Percentiles rank a stretch among this genome's conserved stretches.
These are phyloP conservation scores for Gaultheria prostrata DNA, from an alignment of 148 eudicot species.

Conservation along the genomic window DNA sequence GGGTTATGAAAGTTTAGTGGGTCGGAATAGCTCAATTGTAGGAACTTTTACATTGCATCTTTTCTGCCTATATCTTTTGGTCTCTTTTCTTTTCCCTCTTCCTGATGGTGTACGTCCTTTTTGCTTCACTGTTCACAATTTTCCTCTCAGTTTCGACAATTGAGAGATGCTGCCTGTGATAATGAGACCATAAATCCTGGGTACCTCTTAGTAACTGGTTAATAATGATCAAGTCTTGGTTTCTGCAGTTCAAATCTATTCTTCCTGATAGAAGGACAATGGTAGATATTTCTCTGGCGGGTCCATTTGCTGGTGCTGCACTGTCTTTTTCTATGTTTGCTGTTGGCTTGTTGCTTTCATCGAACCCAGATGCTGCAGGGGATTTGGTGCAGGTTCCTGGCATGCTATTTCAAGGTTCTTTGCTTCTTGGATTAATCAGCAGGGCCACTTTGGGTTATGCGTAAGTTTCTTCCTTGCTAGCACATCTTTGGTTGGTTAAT, in stretches of 20 bases:
- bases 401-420: constrained; percentile 89
- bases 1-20: not conserved
- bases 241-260: constrained; percentile 84
- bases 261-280: constrained; percentile 86
- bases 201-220: constrained; percentile 6
- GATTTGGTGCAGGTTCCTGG: constrained; percentile 93
- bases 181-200: not conserved
- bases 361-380: constrained; percentile 65
- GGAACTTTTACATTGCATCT: not conserved
- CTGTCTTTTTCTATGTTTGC: constrained; percentile 83
- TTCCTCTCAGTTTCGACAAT: not conserved
- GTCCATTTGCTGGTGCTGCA: constrained; percentile 91
- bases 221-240: constrained; percentile 20
- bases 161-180: not conserved
- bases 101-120: not conserved
- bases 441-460: constrained; percentile 83
- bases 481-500: not conserved
- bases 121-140: not conserved
- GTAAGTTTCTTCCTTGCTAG: constrained; percentile 51
- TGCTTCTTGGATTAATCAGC: constrained; percentile 92
- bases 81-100: not conserved
- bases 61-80: not conserved
- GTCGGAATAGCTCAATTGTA: not conserved
- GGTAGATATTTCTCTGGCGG: constrained; percentile 91
- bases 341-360: constrained; percentile 84